Evolutionary conservation across 768 basidiomycete species (phyloP).

Genomic region (Austroboletus eburneus): DNA sequence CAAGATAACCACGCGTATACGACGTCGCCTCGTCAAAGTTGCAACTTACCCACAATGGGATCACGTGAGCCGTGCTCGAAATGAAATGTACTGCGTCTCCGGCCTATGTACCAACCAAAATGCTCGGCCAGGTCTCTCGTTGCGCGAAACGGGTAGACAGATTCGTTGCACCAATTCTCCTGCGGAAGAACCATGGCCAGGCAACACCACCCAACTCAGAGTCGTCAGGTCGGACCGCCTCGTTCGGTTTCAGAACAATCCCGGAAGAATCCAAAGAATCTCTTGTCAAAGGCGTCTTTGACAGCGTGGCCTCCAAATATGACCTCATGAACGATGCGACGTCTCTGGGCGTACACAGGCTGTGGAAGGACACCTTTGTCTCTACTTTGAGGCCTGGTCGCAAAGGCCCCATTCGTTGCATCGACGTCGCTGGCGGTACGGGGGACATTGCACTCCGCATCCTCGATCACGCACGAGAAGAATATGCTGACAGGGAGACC

Average conservation of each 20-base stretch:
- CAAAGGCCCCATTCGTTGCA: conserved; percentile 70
- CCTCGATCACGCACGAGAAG: conserved; percentile 84
- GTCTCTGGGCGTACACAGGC: conserved; percentile 90
- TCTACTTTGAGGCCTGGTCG: conserved; percentile 70
- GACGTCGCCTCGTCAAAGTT: too few relatives aligned
- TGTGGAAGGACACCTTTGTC: conserved; percentile 96
- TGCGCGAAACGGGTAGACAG: conserved; percentile 13
- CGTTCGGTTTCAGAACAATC: conserved; percentile 92
- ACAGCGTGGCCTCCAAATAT: conserved; percentile 92
- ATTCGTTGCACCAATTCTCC: conserved; percentile 7
- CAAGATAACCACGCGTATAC: too few relatives aligned
- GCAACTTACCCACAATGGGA: too few relatives aligned
- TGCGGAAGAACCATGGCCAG: conserved; percentile 23
- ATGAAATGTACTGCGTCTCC: neutral
- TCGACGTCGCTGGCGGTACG: conserved; percentile 97
- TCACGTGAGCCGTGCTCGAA: neutral
- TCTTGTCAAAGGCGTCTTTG: conserved; percentile 90
- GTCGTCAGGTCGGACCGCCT: conserved; percentile 50
- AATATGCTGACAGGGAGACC: conserved; percentile 86
- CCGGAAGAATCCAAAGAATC: conserved; percentile 84
- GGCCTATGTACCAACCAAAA: neutral
- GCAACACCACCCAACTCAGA: conserved; percentile 7
- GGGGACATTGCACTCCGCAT: conserved; percentile 96
- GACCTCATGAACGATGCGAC: conserved; percentile 99
- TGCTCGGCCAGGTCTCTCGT: conserved; percentile 15